A percentile compares a stretch with the other conserved stretches of the same genome.
Conservation (phyloP, 306 rosid genomes). For the Rosa persica region DNA sequence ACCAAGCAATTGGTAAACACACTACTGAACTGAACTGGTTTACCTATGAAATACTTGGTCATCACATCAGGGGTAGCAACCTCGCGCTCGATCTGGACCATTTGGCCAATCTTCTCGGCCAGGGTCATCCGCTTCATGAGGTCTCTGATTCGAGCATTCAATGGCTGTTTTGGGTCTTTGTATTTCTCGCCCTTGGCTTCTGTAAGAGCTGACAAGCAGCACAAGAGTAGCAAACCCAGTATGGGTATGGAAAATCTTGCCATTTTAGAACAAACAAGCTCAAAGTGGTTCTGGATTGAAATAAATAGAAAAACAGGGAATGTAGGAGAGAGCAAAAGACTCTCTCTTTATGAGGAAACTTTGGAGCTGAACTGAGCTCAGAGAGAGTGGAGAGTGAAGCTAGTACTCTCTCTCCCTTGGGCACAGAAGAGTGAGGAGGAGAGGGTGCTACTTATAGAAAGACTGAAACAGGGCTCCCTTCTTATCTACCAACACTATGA, state of each 20-base stretch:
- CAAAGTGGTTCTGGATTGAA: constrained; percentile 15
- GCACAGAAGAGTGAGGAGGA: not conserved
- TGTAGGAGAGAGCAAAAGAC: not conserved
- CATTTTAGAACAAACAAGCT: constrained; percentile 35
- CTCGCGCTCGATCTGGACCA: constrained; percentile 79
- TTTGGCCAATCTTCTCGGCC: constrained; percentile 88
- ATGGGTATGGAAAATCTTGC: constrained; percentile 44
- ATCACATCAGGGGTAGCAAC: constrained; percentile 66
- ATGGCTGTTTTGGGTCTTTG: constrained; percentile 66
- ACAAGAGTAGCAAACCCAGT: constrained; percentile 49
- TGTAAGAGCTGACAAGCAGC: constrained; percentile 44
- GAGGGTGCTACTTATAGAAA: not conserved
- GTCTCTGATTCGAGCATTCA: constrained; percentile 66
- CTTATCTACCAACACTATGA: too few relatives aligned
- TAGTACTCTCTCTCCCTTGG: not conserved
- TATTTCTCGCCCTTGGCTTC: constrained; percentile 59
- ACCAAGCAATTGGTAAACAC: not conserved
- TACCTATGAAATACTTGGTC: constrained; percentile 75
- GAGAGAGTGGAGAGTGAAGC: not conserved
- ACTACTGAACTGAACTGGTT: not conserved
- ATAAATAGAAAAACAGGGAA: constrained; percentile 11
- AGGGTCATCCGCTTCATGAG: constrained; percentile 66
- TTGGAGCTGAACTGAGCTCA: not conserved
- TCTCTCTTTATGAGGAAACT: too few relatives aligned
- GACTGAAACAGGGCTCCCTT: not conserved